Evolutionary conservation across 306 rosid species (phyloP), one percentile per base, ranked within the genome.

Genomic region (Prunus campanulata): DNA sequence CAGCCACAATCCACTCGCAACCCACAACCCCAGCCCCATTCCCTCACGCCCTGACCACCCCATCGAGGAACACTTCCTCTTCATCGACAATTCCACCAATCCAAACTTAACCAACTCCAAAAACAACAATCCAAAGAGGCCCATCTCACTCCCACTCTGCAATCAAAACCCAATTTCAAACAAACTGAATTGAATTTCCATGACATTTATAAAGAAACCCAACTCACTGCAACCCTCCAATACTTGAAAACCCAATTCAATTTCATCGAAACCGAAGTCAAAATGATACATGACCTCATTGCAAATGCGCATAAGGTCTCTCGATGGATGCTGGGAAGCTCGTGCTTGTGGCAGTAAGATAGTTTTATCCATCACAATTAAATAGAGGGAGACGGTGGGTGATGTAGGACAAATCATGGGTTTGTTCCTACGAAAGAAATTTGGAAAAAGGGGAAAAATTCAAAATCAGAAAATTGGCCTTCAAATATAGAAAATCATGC

Each of bases 321-420:
- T 64, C 72, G 6, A 46, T 19, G 12, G 72, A 46, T 8, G 19
- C 76, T 15, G 82, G 72, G 52, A 82, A 66, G 70, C 75, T 85
- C 5, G 85, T 77, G 22, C 63, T 85, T 19, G 84, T 77, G 52
- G 86, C 83, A 56, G 27, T 82, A 25, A 27, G 29, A n/a, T 82
- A 78, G 83, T 80, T 73, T 62, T 61, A 15, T 70, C 77, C 69
- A n/a, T n/a, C 32, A 66, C 76, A 72, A 0, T 18, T 13, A 44
- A 66, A 65, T 25, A 13, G 42, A 30, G 47, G 72, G 68, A 44
- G 68, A 10, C 8, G 42, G 8, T 35, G 42, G 42, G 42, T 35
- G 39, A 32, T 32, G 42, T 35, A 35, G 42, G 8, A 35, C 7
- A 29, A 29, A 29, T 29, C 30, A 29, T 29, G 4, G 30, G 30